A percentile compares a stretch with the other conserved stretches of the same genome.
These are phyloP conservation scores for Daldinia loculata DNA, from an alignment of 495 filamentous ascomycete species.

Conservation along the genomic window DNA sequence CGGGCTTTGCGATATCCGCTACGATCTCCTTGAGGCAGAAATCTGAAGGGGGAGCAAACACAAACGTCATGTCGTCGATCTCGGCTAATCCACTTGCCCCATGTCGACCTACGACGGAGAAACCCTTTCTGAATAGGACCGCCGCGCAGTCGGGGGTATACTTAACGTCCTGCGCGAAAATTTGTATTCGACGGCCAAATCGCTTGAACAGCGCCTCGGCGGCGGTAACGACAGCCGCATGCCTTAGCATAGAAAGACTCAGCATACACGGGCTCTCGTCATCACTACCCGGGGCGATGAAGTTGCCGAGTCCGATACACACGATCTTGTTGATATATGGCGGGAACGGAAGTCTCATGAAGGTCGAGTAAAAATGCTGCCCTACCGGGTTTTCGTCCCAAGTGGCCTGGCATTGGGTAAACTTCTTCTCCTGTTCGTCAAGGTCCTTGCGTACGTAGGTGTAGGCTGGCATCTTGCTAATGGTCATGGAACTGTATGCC, in stretches of 20 bases:
- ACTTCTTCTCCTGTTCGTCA: background rate
- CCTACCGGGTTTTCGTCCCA: conserved; percentile 17
- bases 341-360: conserved; percentile 30
- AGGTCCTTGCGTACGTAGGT: conserved; percentile 4
- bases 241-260: conserved; percentile 11
- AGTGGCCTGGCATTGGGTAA: background rate
- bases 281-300: background rate
- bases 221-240: conserved; percentile 16
- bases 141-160: conserved; percentile 18
- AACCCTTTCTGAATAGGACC: conserved; percentile 17
- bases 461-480: conserved; percentile 3
- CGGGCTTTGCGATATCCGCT: conserved; percentile 26
- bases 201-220: conserved; percentile 17
- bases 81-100: conserved; percentile 27
- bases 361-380: conserved; percentile 20
- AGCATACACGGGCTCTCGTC: background rate
- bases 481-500: conserved; percentile 21
- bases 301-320: conserved; percentile 34
- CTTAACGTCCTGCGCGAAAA: conserved; percentile 24
- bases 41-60: conserved; percentile 22
- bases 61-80: conserved; percentile 28
- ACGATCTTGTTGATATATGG: conserved; percentile 32
- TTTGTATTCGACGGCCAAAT: conserved; percentile 12
- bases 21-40: conserved; percentile 38
- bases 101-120: conserved; percentile 26